phyloP scores from a whole-genome alignment of 2,329 filamentous ascomycete species.

The Grosmannia serpens region DNA sequence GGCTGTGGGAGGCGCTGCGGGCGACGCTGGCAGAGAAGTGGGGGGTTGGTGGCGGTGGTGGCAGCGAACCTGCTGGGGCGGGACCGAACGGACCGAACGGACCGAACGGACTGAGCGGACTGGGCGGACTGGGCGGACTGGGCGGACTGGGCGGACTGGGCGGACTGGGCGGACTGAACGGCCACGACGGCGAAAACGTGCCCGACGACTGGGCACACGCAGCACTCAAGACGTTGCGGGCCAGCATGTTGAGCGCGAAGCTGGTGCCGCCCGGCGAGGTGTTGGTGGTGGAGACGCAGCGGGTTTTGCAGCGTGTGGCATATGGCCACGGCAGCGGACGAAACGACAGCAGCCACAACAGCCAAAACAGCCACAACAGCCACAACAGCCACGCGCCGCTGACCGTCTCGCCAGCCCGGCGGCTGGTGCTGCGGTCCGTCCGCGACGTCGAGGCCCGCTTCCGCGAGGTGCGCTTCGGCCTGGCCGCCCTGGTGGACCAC shows the following conservation, averaged over 20 bases:
- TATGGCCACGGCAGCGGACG: conserved; percentile 32
- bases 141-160: too few relatives aligned
- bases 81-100: too few relatives aligned
- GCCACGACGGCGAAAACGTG: neutral
- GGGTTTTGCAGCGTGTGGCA: conserved; percentile 55
- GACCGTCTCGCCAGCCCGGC: conserved; percentile 43
- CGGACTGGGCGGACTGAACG: neutral
- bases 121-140: too few relatives aligned
- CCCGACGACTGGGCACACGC: conserved; percentile 62
- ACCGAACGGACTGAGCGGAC: too few relatives aligned
- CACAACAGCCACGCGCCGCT: too few relatives aligned
- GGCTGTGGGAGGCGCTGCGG: conserved; percentile 39
- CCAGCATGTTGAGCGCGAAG: conserved; percentile 57
- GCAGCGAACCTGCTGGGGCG: too few relatives aligned
- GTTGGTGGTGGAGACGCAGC: conserved; percentile 58
- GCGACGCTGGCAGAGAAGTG: conserved; percentile 47
- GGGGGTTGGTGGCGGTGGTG: conserved; percentile 28
- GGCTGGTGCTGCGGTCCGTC: conserved; percentile 60
- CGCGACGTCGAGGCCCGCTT: conserved; percentile 60
- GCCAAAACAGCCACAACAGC: too few relatives aligned
- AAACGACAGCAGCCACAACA: too few relatives aligned
- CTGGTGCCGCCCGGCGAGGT: conserved; percentile 67
- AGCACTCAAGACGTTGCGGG: conserved; percentile 53
- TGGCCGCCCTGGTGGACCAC: conserved; percentile 66
- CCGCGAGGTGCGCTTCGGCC: conserved; percentile 58